A percentile compares a stretch with the other conserved stretches of the same genome.
Conservation (phyloP, 371 early-diverging fungal species). For the Haplosporangium sp. region DNA sequence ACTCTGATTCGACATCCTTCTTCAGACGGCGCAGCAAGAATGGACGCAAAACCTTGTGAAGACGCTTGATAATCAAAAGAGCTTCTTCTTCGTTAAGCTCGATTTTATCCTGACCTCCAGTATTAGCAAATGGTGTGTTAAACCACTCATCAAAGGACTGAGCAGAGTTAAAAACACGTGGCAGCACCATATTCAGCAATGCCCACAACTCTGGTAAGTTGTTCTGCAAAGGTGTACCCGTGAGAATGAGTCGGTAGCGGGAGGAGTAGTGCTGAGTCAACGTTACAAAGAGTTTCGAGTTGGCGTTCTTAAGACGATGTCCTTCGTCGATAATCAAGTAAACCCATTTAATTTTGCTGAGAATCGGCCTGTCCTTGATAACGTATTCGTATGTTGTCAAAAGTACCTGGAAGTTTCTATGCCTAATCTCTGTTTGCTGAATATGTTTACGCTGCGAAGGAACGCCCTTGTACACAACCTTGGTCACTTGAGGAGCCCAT, state of each 20-base stretch:
- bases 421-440: slow-evolving; percentile 78
- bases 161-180: slow-evolving; percentile 95
- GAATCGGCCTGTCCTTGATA: slow-evolving; percentile 89
- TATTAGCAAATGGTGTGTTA: slow-evolving; percentile 92
- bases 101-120: slow-evolving; percentile 88
- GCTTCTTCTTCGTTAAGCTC: slow-evolving; percentile 98
- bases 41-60: slow-evolving; percentile 98
- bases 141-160: slow-evolving; percentile 99
- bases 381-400: slow-evolving; percentile 99
- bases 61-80: slow-evolving; percentile 94
- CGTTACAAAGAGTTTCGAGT: slow-evolving; percentile 88
- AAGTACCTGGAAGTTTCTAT: slow-evolving; percentile 92
- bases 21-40: slow-evolving; percentile 98
- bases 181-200: slow-evolving; percentile 97
- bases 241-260: slow-evolving; percentile 96
- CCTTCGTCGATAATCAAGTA: slow-evolving; percentile 99
- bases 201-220: slow-evolving; percentile 99
- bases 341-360: slow-evolving; percentile 92
- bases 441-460: slow-evolving; percentile 82
- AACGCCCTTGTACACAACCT: slow-evolving; percentile 92
- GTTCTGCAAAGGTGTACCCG: slow-evolving; percentile 99
- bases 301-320: slow-evolving; percentile 98
- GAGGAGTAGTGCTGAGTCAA: slow-evolving; percentile 88
- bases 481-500: slow-evolving; percentile 96
- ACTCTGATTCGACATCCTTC: slow-evolving; percentile 98